phyloP scores from a whole-genome alignment of 1,284 basidiomycete species.

The Stygiomarasmius scandens region DNA sequence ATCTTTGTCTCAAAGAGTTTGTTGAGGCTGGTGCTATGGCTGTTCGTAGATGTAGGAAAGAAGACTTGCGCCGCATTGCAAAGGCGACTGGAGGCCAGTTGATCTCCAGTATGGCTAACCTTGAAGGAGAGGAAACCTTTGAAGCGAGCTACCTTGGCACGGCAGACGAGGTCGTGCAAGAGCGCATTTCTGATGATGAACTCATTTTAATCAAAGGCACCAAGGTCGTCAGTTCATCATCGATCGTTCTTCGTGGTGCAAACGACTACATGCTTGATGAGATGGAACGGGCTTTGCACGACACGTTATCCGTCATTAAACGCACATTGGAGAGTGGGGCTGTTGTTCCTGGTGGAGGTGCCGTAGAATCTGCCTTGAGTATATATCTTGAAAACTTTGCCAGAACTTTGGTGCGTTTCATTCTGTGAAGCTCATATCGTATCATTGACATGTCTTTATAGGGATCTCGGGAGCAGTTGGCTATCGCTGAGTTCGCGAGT shows the following conservation, averaged over 20 bases:
- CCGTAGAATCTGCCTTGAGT: conserved; percentile 95
- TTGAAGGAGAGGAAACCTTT: conserved; percentile 98
- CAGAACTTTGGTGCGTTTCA: conserved; percentile 80
- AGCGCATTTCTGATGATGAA: conserved; percentile 98
- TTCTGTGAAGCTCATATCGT: conserved; percentile 8
- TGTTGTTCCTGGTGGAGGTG: conserved; percentile 97
- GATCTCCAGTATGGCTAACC: conserved; percentile 91
- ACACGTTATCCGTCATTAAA: conserved; percentile 95
- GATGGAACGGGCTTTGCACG: conserved; percentile 98
- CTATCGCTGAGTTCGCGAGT: conserved; percentile 96
- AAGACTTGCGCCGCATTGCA: conserved; percentile 95
- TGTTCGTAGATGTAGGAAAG: conserved; percentile 96
- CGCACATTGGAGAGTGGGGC: conserved; percentile 95
- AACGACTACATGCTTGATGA: conserved; percentile 99
- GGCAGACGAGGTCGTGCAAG: conserved; percentile 96
- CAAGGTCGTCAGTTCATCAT: conserved; percentile 92
- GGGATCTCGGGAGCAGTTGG: conserved; percentile 98
- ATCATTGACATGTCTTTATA: conserved; percentile 34
- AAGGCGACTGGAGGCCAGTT: conserved; percentile 96
- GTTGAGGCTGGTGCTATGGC: conserved; percentile 99
- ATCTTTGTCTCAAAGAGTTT: conserved; percentile 97
- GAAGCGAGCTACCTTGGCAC: conserved; percentile 88
- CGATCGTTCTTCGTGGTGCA: conserved; percentile 93
- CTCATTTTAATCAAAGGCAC: conserved; percentile 97
- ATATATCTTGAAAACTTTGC: conserved; percentile 99